A percentile compares a stretch with the other conserved stretches of the same genome.
These are phyloP conservation scores for Persicaria tinctoria DNA, from an alignment of 148 eudicot species.

Conservation along the genomic window DNA sequence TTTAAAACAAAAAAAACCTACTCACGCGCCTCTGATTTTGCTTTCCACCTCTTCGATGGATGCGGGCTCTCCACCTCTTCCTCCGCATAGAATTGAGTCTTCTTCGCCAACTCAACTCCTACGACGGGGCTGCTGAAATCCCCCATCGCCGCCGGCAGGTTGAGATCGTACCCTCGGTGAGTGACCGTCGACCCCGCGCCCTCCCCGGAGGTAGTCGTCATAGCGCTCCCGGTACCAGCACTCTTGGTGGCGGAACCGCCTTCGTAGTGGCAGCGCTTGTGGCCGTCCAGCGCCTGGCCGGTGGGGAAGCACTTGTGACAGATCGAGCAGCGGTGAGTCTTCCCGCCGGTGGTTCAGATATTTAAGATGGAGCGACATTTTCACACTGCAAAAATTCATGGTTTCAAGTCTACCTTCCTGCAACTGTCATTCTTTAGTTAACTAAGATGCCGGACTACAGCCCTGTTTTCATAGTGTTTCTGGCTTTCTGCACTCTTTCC, in stretches of 20 bases:
- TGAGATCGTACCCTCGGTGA: slow-evolving; percentile 61
- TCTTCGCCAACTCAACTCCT: no score
- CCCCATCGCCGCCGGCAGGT: slow-evolving; percentile 48
- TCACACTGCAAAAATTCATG: no score
- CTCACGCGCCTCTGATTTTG: no score
- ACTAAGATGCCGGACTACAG: not conserved
- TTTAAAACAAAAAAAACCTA: no score
- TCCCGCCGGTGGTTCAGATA: no score
- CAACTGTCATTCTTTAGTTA: no score
- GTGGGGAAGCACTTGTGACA: slow-evolving; percentile 37
- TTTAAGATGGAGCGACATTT: no score
- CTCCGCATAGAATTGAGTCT: slow-evolving; percentile 34
- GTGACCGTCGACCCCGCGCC: slow-evolving; percentile 68
- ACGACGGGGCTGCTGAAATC: not conserved
- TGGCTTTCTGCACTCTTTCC: no score
- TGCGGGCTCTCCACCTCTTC: slow-evolving; percentile 93
- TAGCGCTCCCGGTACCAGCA: not conserved
- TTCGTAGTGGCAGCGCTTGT: slow-evolving; percentile 39
- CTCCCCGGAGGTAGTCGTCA: slow-evolving; percentile 18
- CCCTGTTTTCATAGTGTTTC: not conserved
- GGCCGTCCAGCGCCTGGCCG: slow-evolving; percentile 37
- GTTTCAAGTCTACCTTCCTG: no score
- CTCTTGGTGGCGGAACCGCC: slow-evolving; percentile 36
- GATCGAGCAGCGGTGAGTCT: no score
- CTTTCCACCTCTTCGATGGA: slow-evolving; percentile 67